Conservation (phyloP, 257 asterid species). For the Ophiorrhiza pumila region DNA sequence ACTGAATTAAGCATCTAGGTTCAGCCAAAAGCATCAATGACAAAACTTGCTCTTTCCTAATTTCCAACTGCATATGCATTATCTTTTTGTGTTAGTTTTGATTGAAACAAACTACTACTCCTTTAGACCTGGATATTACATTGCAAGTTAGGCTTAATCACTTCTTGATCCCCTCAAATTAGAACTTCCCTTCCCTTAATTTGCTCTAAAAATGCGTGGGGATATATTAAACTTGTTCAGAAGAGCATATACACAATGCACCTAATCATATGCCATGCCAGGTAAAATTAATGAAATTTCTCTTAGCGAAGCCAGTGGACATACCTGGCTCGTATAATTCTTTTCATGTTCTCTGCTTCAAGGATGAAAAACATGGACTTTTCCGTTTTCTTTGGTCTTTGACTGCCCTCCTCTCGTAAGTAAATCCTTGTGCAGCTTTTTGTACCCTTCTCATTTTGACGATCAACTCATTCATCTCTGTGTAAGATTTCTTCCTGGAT, state of each 20-base stretch:
- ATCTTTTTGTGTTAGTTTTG: neutral
- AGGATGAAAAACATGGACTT: no score
- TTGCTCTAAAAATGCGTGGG: neutral
- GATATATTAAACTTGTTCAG: neutral
- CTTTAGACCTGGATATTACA: neutral
- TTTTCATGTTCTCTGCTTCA: neutral
- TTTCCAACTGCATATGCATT: neutral
- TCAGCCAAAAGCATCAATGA: neutral
- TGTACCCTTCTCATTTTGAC: neutral
- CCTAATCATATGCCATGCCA: neutral
- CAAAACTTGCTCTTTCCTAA: neutral
- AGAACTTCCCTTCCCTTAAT: neutral
- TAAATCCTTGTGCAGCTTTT: neutral
- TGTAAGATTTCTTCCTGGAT: neutral
- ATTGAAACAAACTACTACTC: neutral
- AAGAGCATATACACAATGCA: no score
- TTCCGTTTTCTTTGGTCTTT: neutral
- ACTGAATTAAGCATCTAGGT: neutral
- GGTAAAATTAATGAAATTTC: neutral
- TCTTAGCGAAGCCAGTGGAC: neutral
- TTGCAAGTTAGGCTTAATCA: neutral
- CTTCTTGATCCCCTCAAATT: neutral
- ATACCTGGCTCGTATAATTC: neutral
- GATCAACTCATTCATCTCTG: neutral
- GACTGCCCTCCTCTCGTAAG: neutral